Evolutionary conservation across 2,329 filamentous ascomycete species (phyloP), one percentile per base, ranked within the genome.

Genomic region (Venturia nashicola): DNA sequence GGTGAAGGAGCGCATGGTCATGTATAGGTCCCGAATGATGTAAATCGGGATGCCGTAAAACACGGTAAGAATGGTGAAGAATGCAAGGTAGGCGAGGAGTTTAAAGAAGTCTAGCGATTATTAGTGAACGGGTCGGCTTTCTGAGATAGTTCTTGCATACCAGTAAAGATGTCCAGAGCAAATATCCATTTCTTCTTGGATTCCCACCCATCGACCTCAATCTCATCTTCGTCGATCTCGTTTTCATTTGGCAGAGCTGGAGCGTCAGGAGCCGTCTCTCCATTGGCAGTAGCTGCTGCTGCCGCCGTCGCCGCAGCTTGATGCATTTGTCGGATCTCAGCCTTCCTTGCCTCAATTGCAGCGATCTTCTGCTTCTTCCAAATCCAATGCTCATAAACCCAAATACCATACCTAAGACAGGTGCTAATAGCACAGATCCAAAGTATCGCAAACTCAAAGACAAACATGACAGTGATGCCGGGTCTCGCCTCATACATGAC

Each of bases 401-500:
- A 89, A 61, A 97, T 82, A 23, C 83, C 74, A 74, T 99, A 99
- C 65, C 92, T 86, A 63, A 86, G 80, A 1, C 84, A 82, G 0
- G 91, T 96, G 59, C 93, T 91, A 62, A 86, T 80, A 0, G 93
- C 96, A 61, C 86, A 87, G 11, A 95, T 87, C 2, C 86, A 82
- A 66, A 97, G 78, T 54, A 99, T 86, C 44, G 93, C 92, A 72
- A 97, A 97, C 74, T 99, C 94, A 70, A 99, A 99, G 6, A 95
- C 86, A 71, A 99, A 99, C 91, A 99, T 97, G 67, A 99, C 91
- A 91, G 97, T 99, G 89, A 99, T 97, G 65, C 95, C 94, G 0
- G 93, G 91, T n/a, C 89, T 83, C 2, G 93, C 90, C 72, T 95
- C 87, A 65, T 89, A 86, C 61, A 97, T 86, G 40, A 97, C 92